Base-by-base conservation (phyloP, 192 early-diverging fungal species). In the Entophlyctis helioformis region DNA sequence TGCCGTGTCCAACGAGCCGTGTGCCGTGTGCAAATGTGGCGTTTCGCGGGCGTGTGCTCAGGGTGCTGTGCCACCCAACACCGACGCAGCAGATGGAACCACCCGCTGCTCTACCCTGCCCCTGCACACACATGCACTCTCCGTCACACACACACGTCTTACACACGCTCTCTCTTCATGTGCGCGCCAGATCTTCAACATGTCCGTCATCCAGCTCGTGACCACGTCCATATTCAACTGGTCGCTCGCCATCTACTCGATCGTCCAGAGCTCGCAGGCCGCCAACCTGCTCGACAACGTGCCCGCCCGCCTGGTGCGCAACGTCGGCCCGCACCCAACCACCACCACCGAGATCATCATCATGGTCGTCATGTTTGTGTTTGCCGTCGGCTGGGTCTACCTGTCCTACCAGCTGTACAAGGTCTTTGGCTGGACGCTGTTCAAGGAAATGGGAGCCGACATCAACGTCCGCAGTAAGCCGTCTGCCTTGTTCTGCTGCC, bases 381-480 rank as follows among this genome's bases (percentile, higher is more conserved):
- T 67, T 57, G 20, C 45, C 20, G 16, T 52, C 32, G 67, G 59
- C 1, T 74, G 74, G 71, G 2, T 54, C 26, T 52, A 60, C 38
- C 39, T 74, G 18, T 16, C 54, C 3, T 57, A 44, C 28, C 67
- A 62, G 32, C 57, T 77, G 33, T 68, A 73, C 51, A 45, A 56
- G 12, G 48, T 73, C 6, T 77, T 73, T 66, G 74, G 74, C 19
- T 77, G 74, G 74, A 61, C 46, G 16, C 57, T 71, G 9, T 77
- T 67, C 51, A 77, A 77, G 54, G 59, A 71, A 37, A 52, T 77
- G 20, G 74, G 74, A 13, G 74, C 74, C 1, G 74, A 77, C 43
- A 53, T 77, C 16, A 36, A 43, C 22, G 62, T 77, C 1, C 43
- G 60, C 36, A 59, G 65, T 68, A 51, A 61, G 71, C n/a, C n/a